A percentile compares a stretch with the other conserved stretches of the same genome.
phyloP scores from a whole-genome alignment of 164 flowering plant genomes.

The Magnolia changhungtana region DNA sequence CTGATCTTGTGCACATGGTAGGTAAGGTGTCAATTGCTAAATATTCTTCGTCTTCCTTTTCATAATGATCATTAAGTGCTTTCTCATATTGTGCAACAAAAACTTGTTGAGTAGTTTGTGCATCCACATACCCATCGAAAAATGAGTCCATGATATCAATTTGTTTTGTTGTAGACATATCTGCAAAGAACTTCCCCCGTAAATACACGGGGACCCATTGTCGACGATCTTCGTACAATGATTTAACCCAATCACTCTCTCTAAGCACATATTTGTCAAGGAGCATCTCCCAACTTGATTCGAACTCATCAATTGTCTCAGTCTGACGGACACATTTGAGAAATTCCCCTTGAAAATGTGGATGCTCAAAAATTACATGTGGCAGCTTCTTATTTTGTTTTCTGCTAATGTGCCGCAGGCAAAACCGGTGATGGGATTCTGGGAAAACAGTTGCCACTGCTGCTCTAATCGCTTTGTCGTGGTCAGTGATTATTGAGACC shows the following conservation, averaged over 20 bases:
- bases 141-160: slow-evolving; percentile 1
- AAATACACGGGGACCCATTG: slow-evolving; percentile 12
- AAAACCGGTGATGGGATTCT: slow-evolving; percentile 2
- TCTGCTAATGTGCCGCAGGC: slow-evolving; percentile 6
- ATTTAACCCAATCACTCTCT: slow-evolving; percentile 9
- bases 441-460: slow-evolving; percentile 16
- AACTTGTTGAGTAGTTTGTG: slow-evolving; percentile 1
- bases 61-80: background rate
- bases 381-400: slow-evolving; percentile 3
- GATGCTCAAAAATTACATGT: slow-evolving; percentile 6
- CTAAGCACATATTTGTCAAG: slow-evolving; percentile 9
- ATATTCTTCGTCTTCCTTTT: slow-evolving; percentile 11
- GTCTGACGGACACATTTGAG: slow-evolving; percentile 4
- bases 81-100: slow-evolving; percentile 9
- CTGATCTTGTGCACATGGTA: slow-evolving; percentile 25
- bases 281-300: slow-evolving; percentile 9
- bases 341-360: slow-evolving; percentile 11
- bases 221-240: slow-evolving; percentile 2
- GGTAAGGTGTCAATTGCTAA: slow-evolving; percentile 7
- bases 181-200: slow-evolving; percentile 10
- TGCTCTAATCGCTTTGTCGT: slow-evolving; percentile 7
- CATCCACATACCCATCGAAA: slow-evolving; percentile 7
- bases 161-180: slow-evolving; percentile 9
- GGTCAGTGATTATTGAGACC: slow-evolving; percentile 12
- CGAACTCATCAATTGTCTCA: slow-evolving; percentile 9